Conservation (phyloP, 2,329 filamentous ascomycete species). For the Aspergillus arachidicola region DNA sequence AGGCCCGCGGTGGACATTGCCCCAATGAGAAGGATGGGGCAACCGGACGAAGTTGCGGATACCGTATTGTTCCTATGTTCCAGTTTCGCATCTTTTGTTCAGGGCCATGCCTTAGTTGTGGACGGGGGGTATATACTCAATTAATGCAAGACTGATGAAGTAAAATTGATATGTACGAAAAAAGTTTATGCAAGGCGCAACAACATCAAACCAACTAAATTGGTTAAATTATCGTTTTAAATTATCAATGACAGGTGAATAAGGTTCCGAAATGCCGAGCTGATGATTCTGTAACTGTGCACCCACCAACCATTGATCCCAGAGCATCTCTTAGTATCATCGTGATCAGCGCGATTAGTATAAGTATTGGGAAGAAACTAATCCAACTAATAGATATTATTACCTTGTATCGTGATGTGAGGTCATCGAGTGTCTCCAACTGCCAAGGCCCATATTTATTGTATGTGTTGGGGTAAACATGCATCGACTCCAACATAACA, state of each 20-base stretch:
- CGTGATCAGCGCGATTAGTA: neutral
- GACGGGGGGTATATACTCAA: constrained; percentile 57
- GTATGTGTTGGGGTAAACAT: constrained; percentile 1
- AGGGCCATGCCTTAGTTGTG: constrained; percentile 56
- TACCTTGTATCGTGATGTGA: neutral
- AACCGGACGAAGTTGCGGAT: constrained; percentile 53
- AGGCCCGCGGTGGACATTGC: constrained; percentile 49
- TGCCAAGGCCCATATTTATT: constrained; percentile 8
- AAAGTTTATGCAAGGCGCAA: neutral
- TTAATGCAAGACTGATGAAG: constrained; percentile 11
- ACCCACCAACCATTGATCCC: neutral
- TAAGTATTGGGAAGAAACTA: neutral
- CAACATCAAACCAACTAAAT: constrained; percentile 3
- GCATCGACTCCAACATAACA: constrained; percentile 3
- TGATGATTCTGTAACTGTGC: neutral
- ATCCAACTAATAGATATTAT: neutral
- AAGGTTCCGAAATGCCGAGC: neutral
- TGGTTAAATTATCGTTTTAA: constrained; percentile 37
- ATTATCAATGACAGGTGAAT: neutral
- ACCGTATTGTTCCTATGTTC: constrained; percentile 55
- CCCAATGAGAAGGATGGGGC: constrained; percentile 56
- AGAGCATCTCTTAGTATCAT: neutral
- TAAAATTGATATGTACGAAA: neutral
- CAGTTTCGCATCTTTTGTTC: constrained; percentile 53
- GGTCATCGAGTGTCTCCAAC: constrained; percentile 7